Conservation (phyloP, 2,329 filamentous ascomycete species). For the Cladobotryum protrusum region DNA sequence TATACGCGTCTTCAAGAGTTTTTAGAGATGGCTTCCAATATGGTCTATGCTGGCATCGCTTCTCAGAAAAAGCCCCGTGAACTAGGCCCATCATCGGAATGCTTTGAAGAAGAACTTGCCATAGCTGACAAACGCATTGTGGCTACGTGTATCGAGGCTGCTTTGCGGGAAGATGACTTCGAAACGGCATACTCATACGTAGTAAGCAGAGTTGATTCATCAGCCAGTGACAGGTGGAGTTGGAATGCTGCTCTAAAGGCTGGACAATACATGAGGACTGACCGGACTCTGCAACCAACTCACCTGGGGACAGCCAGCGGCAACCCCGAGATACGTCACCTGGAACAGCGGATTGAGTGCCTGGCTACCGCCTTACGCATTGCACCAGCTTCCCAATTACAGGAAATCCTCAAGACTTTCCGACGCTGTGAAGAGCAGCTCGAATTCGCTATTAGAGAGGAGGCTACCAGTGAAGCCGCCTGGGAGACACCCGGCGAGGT, state of each 20-base stretch:
- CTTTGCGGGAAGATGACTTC: constrained; percentile 70
- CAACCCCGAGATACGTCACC: constrained; percentile 58
- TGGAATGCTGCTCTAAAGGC: constrained; percentile 75
- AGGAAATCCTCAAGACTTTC: constrained; percentile 70
- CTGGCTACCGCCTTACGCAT: constrained; percentile 69
- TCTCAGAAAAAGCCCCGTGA: constrained; percentile 10
- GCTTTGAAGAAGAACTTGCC: constrained; percentile 25
- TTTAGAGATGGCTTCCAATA: constrained; percentile 59
- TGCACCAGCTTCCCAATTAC: constrained; percentile 62
- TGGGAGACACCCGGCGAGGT: constrained; percentile 64
- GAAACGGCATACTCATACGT: constrained; percentile 84
- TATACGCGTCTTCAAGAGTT: constrained; percentile 73
- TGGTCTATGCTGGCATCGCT: constrained; percentile 54
- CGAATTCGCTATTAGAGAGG: constrained; percentile 57
- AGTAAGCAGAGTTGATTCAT: constrained; percentile 55
- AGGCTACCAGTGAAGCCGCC: constrained; percentile 61
- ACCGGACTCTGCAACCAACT: constrained; percentile 48
- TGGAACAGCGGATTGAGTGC: constrained; percentile 78
- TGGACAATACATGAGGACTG: constrained; percentile 62
- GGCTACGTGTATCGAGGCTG: constrained; percentile 74
- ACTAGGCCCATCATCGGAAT: constrained; percentile 11
- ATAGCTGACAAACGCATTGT: constrained; percentile 61
- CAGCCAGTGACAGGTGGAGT: constrained; percentile 55
- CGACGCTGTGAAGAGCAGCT: constrained; percentile 74
- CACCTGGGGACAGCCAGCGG: constrained; percentile 55